These are phyloP conservation scores for Quaeritorhiza haematococci DNA, from an alignment of 371 early-diverging fungal genomes.

Conservation along the genomic window DNA sequence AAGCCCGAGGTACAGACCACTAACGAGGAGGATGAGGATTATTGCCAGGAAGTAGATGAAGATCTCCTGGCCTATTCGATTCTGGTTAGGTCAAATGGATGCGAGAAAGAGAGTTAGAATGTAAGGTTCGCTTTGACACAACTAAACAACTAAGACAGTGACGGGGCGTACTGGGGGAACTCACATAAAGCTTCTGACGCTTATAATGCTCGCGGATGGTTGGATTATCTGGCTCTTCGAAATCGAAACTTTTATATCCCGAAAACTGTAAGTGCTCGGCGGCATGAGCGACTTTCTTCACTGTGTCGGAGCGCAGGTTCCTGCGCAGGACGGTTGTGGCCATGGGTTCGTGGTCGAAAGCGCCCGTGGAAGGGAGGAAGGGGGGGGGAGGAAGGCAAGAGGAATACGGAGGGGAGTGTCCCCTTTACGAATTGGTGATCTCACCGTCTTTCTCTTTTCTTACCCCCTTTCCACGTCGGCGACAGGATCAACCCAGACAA, in stretches of 20 bases:
- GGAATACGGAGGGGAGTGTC: too few relatives aligned
- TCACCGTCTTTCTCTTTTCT: neutral
- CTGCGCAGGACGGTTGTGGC: too few relatives aligned
- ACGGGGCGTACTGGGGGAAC: too few relatives aligned
- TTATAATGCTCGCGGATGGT: neutral
- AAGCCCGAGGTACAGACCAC: constrained; percentile 14
- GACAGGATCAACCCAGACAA: constrained; percentile 93
- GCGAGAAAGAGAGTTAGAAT: neutral
- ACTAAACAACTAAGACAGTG: too few relatives aligned
- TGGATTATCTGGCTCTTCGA: constrained; percentile 4
- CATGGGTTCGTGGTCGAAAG: too few relatives aligned
- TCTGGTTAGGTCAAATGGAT: neutral
- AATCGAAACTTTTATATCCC: too few relatives aligned
- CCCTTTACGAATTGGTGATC: neutral
- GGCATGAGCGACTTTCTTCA: too few relatives aligned
- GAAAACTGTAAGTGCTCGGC: too few relatives aligned
- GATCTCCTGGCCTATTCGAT: neutral
- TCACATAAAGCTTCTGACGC: too few relatives aligned
- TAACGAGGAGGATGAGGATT: constrained; percentile 11
- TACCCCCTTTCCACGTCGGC: neutral
- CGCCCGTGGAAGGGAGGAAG: too few relatives aligned
- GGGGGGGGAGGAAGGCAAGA: too few relatives aligned
- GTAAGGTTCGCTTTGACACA: neutral
- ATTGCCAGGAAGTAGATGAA: neutral
- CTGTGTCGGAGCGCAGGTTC: too few relatives aligned